phyloP scores from a whole-genome alignment of 257 asterid genomes.

The Solanum sitiens region DNA sequence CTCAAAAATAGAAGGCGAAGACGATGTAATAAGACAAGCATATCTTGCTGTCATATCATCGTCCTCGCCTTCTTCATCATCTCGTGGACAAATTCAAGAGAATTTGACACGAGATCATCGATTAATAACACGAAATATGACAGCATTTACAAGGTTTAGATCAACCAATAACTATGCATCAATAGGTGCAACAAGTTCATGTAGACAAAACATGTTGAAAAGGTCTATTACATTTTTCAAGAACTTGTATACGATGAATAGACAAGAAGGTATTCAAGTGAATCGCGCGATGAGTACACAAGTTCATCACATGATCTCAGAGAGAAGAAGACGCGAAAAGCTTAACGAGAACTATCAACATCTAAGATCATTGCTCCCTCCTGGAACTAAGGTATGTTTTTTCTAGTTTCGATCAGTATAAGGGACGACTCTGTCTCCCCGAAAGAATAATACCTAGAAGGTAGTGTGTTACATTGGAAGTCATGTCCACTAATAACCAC shows the following conservation, averaged over 20 bases:
- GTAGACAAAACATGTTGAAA: slow-evolving; percentile 30
- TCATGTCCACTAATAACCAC: background rate
- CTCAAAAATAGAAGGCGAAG: slow-evolving; percentile 39
- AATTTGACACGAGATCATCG: background rate
- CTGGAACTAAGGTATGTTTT: slow-evolving; percentile 51
- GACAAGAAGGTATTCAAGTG: slow-evolving; percentile 9
- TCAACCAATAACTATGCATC: background rate
- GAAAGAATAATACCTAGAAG: background rate
- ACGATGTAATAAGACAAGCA: slow-evolving; percentile 48
- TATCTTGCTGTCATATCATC: slow-evolving; percentile 44
- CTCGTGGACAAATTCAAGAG: slow-evolving; percentile 3
- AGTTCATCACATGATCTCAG: slow-evolving; percentile 66
- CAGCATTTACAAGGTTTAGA: background rate
- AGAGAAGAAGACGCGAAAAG: slow-evolving; percentile 54
- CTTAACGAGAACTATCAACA: slow-evolving; percentile 60
- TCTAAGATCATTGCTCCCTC: slow-evolving; percentile 67
- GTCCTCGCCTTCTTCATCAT: slow-evolving; percentile 5
- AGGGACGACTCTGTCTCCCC: background rate
- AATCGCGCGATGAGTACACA: slow-evolving; percentile 31
- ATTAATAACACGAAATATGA: background rate
- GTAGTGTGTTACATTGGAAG: background rate
- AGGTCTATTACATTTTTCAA: slow-evolving; percentile 43
- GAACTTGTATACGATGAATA: slow-evolving; percentile 17
- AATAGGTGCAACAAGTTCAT: background rate
- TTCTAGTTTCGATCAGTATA: background rate